A percentile compares a stretch with the other conserved stretches of the same genome.
Evolutionary conservation across 306 rosid species (phyloP).

Genomic region (Hippophae gyantsensis): DNA sequence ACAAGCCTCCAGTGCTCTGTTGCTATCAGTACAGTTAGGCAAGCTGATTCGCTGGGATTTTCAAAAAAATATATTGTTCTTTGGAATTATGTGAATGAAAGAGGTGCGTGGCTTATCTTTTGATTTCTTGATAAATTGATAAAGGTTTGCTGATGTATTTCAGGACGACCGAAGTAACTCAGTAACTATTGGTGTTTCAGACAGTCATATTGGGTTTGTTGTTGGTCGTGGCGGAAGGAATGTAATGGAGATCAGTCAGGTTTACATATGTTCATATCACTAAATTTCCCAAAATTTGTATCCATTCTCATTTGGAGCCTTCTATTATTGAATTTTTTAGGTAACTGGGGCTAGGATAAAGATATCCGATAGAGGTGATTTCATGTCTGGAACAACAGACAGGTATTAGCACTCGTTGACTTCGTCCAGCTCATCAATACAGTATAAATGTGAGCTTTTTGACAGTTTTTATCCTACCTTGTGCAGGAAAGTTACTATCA

Average conservation of each 20-base stretch:
- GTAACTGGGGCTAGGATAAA: conserved; percentile 93
- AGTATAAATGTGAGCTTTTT: not conserved
- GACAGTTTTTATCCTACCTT: conserved; percentile 2
- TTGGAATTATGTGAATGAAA: not conserved
- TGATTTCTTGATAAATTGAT: not conserved
- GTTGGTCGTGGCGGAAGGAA: conserved; percentile 99
- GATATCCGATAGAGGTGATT: conserved; percentile 97
- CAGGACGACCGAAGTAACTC: conserved; percentile 92
- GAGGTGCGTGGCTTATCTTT: not conserved
- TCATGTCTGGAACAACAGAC: conserved; percentile 87
- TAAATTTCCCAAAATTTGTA: conserved; percentile 9
- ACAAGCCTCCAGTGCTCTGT: too few relatives aligned
- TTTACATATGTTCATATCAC: conserved; percentile 23
- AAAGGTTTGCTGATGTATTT: conserved; percentile 10
- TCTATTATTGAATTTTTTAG: conserved; percentile 32
- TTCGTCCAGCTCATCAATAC: not conserved
- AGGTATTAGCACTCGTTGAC: conserved; percentile 36
- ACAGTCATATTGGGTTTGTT: conserved; percentile 86
- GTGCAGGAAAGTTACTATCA: conserved; percentile 93
- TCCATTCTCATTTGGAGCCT: conserved; percentile 14
- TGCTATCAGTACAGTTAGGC: not conserved
- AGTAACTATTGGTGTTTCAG: conserved; percentile 78
- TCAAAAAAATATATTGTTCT: not conserved
- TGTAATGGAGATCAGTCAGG: conserved; percentile 91
- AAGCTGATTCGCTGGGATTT: not conserved